Percentiles rank a stretch among this genome's conserved stretches.
Conservation (phyloP, 2,329 filamentous ascomycete species). For the Microdochium trichocladiopsis region DNA sequence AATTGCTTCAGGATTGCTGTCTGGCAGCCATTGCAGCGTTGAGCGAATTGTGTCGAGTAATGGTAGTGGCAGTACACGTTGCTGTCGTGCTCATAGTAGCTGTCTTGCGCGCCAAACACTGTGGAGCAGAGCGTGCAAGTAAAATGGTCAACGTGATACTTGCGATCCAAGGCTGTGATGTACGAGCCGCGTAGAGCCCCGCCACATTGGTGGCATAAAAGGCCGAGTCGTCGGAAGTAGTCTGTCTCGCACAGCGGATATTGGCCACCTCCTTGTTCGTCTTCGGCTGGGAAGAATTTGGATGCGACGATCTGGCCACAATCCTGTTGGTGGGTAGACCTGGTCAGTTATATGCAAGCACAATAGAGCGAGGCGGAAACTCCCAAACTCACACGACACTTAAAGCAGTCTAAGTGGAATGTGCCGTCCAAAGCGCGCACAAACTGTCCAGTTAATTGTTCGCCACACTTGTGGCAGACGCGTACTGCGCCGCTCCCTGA, state of each 20-base stretch:
- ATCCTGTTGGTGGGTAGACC: constrained; percentile 51
- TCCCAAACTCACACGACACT: constrained; percentile 69
- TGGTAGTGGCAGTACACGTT: constrained; percentile 98
- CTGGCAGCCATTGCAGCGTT: constrained; percentile 92
- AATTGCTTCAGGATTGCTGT: constrained; percentile 98
- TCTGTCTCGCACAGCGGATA: constrained; percentile 97
- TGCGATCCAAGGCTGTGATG: constrained; percentile 93
- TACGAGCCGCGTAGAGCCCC: constrained; percentile 92
- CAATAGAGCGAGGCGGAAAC: neutral
- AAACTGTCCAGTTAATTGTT: constrained; percentile 87
- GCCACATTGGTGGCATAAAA: constrained; percentile 88
- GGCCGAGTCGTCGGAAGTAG: constrained; percentile 86
- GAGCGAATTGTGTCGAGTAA: constrained; percentile 95
- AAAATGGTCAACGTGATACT: constrained; percentile 99
- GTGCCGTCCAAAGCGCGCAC: constrained; percentile 89
- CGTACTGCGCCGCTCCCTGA: constrained; percentile 52
- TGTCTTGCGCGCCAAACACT: constrained; percentile 96
- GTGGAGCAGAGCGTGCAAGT: constrained; percentile 96
- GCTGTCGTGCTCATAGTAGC: constrained; percentile 96
- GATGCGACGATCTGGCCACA: constrained; percentile 95
- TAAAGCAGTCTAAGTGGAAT: constrained; percentile 97
- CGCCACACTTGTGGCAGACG: constrained; percentile 80
- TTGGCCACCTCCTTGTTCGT: constrained; percentile 76
- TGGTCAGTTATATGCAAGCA: constrained; percentile 4
- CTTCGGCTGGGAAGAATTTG: constrained; percentile 96